Evolutionary conservation across 2,329 filamentous ascomycete species (phyloP).

Genomic region (Fusarium subtropicale): DNA sequence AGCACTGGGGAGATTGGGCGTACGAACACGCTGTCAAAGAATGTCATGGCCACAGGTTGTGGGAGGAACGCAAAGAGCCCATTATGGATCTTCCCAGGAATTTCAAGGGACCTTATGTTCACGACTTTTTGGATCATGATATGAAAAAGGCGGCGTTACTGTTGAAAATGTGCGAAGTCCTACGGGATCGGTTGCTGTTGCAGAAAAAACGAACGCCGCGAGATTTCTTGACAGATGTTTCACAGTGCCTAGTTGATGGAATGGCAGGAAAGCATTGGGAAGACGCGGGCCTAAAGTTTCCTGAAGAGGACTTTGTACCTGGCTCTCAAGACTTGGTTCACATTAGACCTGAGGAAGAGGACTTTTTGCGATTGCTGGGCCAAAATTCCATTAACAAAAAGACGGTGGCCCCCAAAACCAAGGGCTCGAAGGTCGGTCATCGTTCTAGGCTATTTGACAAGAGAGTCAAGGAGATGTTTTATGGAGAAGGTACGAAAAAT

Average conservation of each 20-base stretch:
- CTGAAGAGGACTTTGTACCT: slow-evolving; percentile 13
- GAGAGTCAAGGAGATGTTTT: slow-evolving; percentile 43
- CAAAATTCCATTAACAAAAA: slow-evolving; percentile 23
- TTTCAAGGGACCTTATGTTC: slow-evolving; percentile 40
- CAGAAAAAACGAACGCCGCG: slow-evolving; percentile 34
- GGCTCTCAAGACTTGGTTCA: not conserved
- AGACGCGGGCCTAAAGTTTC: slow-evolving; percentile 18
- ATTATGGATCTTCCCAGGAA: slow-evolving; percentile 44
- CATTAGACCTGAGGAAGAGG: slow-evolving; percentile 42
- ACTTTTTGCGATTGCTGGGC: slow-evolving; percentile 42
- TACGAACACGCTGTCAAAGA: slow-evolving; percentile 32
- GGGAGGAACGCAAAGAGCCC: slow-evolving; percentile 15
- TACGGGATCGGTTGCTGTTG: slow-evolving; percentile 18
- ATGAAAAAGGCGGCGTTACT: slow-evolving; percentile 40
- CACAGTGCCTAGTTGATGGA: slow-evolving; percentile 21
- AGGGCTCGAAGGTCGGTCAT: not conserved
- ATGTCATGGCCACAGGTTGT: slow-evolving; percentile 20
- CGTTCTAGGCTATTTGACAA: slow-evolving; percentile 36
- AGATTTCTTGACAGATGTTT: slow-evolving; percentile 28
- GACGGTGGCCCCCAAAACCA: not conserved
- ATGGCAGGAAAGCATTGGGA: slow-evolving; percentile 7
- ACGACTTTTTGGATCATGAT: slow-evolving; percentile 38
- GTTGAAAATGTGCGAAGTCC: slow-evolving; percentile 23
- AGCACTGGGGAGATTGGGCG: slow-evolving; percentile 38
- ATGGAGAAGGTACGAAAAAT: slow-evolving; percentile 26